phyloP scores from a whole-genome alignment of 2,329 filamentous ascomycete species.

The Colletotrichum lupini region DNA sequence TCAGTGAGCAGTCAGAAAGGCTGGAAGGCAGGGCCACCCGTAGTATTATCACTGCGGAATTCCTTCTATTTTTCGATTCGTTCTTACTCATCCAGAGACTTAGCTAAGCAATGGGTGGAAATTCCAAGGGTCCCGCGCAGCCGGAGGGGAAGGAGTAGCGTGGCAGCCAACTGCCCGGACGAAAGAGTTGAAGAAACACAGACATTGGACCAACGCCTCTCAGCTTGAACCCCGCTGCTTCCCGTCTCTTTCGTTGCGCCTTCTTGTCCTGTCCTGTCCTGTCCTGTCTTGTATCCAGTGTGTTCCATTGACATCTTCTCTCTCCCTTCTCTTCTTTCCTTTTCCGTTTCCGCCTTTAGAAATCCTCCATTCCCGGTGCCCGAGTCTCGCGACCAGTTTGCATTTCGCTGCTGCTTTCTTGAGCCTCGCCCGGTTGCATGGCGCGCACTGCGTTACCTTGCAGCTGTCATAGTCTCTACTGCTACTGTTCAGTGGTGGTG shows the following conservation, averaged over 20 bases:
- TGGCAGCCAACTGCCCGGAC: too few species aligned
- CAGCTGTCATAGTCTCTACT: not conserved
- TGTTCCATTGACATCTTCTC: not conserved
- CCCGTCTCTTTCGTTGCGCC: not conserved
- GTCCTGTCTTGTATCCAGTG: not conserved
- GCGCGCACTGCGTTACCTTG: not conserved
- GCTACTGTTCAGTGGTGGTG: too few species aligned
- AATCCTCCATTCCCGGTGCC: not conserved
- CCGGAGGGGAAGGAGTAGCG: not conserved
- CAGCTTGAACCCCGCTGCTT: not conserved
- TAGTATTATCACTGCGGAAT: conserved; percentile 1
- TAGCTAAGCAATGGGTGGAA: not conserved
- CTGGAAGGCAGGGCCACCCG: too few species aligned
- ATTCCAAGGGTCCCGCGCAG: conserved; percentile 14
- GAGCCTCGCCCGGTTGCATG: not conserved
- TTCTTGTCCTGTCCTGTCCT: not conserved
- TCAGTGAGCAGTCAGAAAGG: not conserved
- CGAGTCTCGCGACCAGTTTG: too few species aligned
- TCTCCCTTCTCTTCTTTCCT: not conserved
- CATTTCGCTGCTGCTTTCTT: not conserved
- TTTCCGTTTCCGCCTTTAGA: not conserved
- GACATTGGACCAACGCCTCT: conserved; percentile 1
- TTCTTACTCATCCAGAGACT: not conserved
- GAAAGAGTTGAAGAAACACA: conserved; percentile 2
- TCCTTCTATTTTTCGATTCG: too few species aligned